Percentiles rank a stretch among this genome's conserved stretches.
Conservation (phyloP, 2,329 filamentous ascomycete genomes). For the Nemania diffusa region DNA sequence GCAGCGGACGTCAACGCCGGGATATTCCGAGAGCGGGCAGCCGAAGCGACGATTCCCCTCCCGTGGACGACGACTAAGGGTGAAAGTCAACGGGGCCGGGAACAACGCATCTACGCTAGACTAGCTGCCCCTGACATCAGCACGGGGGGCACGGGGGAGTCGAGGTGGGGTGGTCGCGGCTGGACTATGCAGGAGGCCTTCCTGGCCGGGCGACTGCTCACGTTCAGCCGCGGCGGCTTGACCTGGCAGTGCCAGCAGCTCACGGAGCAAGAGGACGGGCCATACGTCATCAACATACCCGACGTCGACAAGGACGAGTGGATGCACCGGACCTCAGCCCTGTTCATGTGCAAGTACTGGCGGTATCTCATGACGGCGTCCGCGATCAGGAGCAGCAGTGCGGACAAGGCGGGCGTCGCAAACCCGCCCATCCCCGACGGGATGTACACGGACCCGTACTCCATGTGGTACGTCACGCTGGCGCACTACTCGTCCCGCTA, state of each 20-base stretch:
- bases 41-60: not conserved
- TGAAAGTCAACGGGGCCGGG: not conserved
- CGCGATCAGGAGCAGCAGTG: not conserved
- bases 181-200: constrained; percentile 5
- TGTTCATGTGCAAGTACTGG: not conserved
- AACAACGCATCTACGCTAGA: not conserved
- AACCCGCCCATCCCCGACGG: not conserved
- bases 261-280: not conserved
- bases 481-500: not conserved
- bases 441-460: not conserved
- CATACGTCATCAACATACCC: not conserved
- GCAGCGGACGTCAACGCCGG: not conserved
- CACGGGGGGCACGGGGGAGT: not conserved
- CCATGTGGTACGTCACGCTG: not conserved
- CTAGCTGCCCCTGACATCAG: not conserved
- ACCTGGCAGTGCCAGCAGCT: constrained; percentile 1
- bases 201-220: not conserved
- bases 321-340: not conserved
- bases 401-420: not conserved
- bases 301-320: not conserved
- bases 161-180: not conserved
- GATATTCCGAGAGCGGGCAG: not conserved
- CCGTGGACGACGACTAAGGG: not conserved
- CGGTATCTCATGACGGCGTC: not conserved
- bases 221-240: not conserved